Evolutionary conservation across 225 moss, liverwort and hornwort genomes (phyloP), one percentile per base, ranked within the genome.

Genomic region (Asterella californica): DNA sequence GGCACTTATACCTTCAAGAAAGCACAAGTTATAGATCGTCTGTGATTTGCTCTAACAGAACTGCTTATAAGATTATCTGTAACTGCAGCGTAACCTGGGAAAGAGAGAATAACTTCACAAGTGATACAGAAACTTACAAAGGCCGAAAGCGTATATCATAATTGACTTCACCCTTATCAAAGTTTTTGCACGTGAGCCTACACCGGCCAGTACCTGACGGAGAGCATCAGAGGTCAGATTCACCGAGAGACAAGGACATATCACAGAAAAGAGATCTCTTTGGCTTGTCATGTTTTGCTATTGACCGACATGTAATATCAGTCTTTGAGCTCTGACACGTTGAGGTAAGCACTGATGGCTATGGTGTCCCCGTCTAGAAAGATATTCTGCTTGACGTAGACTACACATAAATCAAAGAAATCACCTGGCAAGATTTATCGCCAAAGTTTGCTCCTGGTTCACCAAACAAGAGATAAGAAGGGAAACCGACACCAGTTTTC

Each of bases 111-210:
- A 32, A 30, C 29, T 15, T 32, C 8, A 9, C 34, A 25, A 55
- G 55, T 33, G 21, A 48, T 30, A 24, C 29, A 53, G 32, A 64
- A 55, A 79, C 87, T 84, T 82, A 87, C 87, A 88, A 29, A 88
- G 64, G 33, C 87, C 87, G 54, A 88, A 88, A 12, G 87, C 85
- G 80, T 88, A 88, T 57, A 88, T 88, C 85, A 83, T 71, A 33
- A 88, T 83, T 45, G 85, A 85, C 78, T 88, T 88, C 54, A 88
- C 77, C 37, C 72, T 81, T 52, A 88, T 81, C 70, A 88, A 70
- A 22, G 78, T 83, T 72, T 84, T 83, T 15, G 78, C 83, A 54
- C 87, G 74, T 46, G 79, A 82, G 37, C 87, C 87, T 12, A 88
- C 87, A 74, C 87, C 87, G 37, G 85, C 52, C 71, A 88, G 53